Percentiles rank a stretch among this genome's conserved stretches.
Evolutionary conservation across 2,329 filamentous ascomycete species (phyloP).

Genomic region (Hysterium pulicare): DNA sequence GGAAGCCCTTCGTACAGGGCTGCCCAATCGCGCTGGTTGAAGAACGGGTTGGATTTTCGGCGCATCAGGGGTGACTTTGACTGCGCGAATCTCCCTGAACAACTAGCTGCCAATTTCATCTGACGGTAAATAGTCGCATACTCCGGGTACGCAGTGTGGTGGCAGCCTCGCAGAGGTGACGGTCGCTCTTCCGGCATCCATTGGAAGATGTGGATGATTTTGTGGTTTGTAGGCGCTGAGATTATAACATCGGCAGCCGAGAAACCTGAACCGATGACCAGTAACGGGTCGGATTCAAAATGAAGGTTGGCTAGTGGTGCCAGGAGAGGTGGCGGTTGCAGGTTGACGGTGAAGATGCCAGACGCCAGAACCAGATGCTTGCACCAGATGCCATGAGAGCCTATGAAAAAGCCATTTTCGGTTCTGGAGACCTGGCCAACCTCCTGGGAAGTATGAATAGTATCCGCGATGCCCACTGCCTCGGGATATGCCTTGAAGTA

Average conservation of each 20-base stretch:
- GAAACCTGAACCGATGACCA: conserved; percentile 61
- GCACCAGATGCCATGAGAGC: conserved; percentile 52
- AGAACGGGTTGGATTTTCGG: conserved; percentile 45
- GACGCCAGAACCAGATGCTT: conserved; percentile 57
- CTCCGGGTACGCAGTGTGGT: conserved; percentile 60
- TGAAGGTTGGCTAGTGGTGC: conserved; percentile 41
- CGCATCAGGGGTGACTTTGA: conserved; percentile 22
- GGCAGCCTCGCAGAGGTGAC: conserved; percentile 57
- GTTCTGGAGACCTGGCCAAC: conserved; percentile 45
- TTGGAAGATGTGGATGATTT: conserved; percentile 58
- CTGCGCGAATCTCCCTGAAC: conserved; percentile 15
- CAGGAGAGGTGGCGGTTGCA: conserved; percentile 50
- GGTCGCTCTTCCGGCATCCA: conserved; percentile 56
- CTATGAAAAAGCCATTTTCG: conserved; percentile 47
- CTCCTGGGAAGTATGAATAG: conserved; percentile 43
- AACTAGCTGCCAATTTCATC: conserved; percentile 53
- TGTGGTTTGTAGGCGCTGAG: conserved; percentile 48
- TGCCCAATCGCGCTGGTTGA: conserved; percentile 49
- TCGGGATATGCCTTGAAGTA: conserved; percentile 55
- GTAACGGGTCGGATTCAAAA: conserved; percentile 38
- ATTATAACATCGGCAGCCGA: conserved; percentile 61
- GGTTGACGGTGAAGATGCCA: conserved; percentile 56
- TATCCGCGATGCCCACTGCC: conserved; percentile 50
- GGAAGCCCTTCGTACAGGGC: conserved; percentile 53
- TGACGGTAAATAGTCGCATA: conserved; percentile 59